Percentiles rank a stretch among this genome's conserved stretches.
Conservation (phyloP, 176 grass and related monocot species). For the Oryza meridionalis region DNA sequence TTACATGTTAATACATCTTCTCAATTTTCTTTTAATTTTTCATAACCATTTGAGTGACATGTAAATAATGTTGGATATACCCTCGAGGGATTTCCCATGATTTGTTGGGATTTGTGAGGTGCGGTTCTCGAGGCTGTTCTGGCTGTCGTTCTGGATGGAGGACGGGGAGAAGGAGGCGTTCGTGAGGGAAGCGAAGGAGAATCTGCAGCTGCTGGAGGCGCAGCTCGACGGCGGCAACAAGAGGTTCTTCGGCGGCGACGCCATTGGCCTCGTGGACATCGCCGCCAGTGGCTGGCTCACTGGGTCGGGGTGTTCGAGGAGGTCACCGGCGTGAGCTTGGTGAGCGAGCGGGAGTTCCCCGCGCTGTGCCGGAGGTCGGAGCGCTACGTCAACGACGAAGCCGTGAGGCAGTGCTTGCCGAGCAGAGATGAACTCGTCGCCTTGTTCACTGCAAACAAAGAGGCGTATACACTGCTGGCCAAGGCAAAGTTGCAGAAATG, state of each 20-base stretch:
- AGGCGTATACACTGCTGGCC: not conserved
- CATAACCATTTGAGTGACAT: too few relatives aligned
- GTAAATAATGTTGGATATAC: too few relatives aligned
- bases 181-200: slow-evolving; percentile 29
- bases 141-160: slow-evolving; percentile 14
- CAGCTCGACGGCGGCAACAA: slow-evolving; percentile 42
- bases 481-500: not conserved
- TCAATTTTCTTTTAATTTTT: too few relatives aligned
- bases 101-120: too few relatives aligned
- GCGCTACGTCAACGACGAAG: slow-evolving; percentile 31
- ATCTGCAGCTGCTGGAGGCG: slow-evolving; percentile 39
- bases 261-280: slow-evolving; percentile 40
- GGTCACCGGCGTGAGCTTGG: slow-evolving; percentile 30
- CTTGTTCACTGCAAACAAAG: slow-evolving; percentile 9
- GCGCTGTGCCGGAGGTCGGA: slow-evolving; percentile 31
- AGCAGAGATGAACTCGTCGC: slow-evolving; percentile 31
- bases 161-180: slow-evolving; percentile 35
- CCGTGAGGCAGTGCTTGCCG: slow-evolving; percentile 42
- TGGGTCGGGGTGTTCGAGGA: slow-evolving; percentile 44
- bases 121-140: too few relatives aligned
- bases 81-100: too few relatives aligned
- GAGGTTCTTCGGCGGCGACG: slow-evolving; percentile 54
- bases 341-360: slow-evolving; percentile 33
- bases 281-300: slow-evolving; percentile 3
- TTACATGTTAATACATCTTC: too few relatives aligned